These are phyloP conservation scores for Coemansia sp. DNA, from an alignment of 192 early-diverging fungal species.

Conservation along the genomic window DNA sequence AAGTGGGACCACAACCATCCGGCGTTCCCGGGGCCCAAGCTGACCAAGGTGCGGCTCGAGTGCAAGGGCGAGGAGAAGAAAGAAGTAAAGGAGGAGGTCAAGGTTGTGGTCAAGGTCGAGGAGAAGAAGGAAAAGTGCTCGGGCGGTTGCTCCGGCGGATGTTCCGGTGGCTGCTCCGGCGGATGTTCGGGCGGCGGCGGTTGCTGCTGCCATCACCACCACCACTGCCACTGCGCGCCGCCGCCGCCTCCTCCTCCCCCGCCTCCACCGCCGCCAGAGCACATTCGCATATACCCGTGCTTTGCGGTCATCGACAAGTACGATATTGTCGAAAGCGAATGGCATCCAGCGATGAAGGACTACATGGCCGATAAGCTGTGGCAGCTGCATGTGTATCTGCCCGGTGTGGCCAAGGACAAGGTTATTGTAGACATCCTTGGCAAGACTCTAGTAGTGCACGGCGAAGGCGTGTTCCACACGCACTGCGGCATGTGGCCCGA, in stretches of 20 bases:
- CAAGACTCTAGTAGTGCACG: constrained; percentile 39
- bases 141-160: neutral
- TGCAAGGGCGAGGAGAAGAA: constrained; percentile 41
- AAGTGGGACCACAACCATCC: constrained; percentile 54
- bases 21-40: constrained; percentile 53
- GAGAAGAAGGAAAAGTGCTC: constrained; percentile 8
- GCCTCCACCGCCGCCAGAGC: constrained; percentile 27
- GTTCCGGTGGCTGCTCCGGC: neutral
- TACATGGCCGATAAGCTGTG: constrained; percentile 53
- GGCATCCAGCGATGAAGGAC: constrained; percentile 51
- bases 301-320: constrained; percentile 46
- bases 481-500: constrained; percentile 56
- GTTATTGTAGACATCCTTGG: constrained; percentile 45
- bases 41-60: constrained; percentile 46
- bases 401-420: constrained; percentile 51
- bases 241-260: constrained; percentile 28
- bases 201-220: constrained; percentile 16
- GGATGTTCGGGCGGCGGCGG: constrained; percentile 13
- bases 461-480: constrained; percentile 52
- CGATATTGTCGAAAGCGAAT: constrained; percentile 35
- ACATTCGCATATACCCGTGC: constrained; percentile 53
- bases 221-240: constrained; percentile 24
- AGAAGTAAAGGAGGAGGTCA: constrained; percentile 29
- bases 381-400: constrained; percentile 55
- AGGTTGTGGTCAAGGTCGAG: constrained; percentile 11